Base-by-base conservation (phyloP, 768 basidiomycete species). In the Podaxis sp. region DNA sequence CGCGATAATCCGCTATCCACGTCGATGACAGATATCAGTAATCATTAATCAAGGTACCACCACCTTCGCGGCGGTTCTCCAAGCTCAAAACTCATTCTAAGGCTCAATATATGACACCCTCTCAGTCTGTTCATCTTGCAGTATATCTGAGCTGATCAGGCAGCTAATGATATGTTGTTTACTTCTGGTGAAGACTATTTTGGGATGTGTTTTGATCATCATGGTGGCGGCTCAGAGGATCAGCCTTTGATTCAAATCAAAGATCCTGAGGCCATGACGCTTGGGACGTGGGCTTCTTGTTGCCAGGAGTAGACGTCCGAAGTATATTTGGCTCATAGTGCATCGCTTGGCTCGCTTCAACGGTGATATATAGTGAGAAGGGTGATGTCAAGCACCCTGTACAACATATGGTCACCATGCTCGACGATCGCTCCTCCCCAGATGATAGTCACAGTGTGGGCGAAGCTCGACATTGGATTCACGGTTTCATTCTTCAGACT, bases 401-500 rank as follows among this genome's bases (percentile, higher is more conserved):
- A 24, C 54, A 22, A 13, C 37, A 12, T 17, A 40, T 24, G 19
- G 47, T 47, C 54, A 33, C 36, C 37, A 51, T 55, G 25, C 52
- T 36, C 27, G 40, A 33, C 47, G 25, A 15, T 29, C 24, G 8
- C 27, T 24, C 25, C n/a, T 25, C 22, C 51, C 22, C 50, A 11
- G 17, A 24, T 13, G 22, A 27, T 47, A 37, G 38, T 19, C 58
- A n/a, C 5, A 29, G 12, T 17, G 15, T 22, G 36, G 24, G 17
- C 54, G 36, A 41, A 17, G 13, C 37, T 56, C 61, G 27, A 49
- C 37, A 56, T 15, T 62, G 54, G 54, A 62, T 62, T 12, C 15
- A 55, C n/a, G 61, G 61, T 2, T 56, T 55, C 36, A 50, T 37
- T 43, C 54, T 62, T 19, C 61, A 62, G 47, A 55, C 61, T 9